Percentiles rank a stretch among this genome's conserved stretches.
Evolutionary conservation across 2,329 filamentous ascomycete species (phyloP).

Genomic region (Colletotrichum plurivorum): DNA sequence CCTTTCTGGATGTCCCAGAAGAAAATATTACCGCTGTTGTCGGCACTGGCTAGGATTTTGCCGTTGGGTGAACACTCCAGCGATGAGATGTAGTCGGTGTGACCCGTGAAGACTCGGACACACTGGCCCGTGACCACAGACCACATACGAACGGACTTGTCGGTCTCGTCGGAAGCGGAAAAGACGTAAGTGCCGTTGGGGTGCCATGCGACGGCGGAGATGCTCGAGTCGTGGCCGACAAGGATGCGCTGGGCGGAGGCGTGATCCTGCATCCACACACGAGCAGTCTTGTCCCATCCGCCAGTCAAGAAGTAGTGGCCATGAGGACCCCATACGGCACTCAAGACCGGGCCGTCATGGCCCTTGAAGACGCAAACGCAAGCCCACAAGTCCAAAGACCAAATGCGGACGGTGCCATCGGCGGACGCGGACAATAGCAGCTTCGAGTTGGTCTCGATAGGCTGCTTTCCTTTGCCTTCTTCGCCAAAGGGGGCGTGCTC

Average conservation of each 20-base stretch:
- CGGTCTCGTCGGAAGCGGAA: conserved; percentile 85
- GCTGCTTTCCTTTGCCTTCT: conserved; percentile 57
- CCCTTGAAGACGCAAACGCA: conserved; percentile 95
- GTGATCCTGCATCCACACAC: conserved; percentile 93
- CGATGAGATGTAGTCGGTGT: conserved; percentile 88
- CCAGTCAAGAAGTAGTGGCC: conserved; percentile 95
- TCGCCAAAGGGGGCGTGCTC: conserved; percentile 66
- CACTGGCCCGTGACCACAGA: conserved; percentile 88
- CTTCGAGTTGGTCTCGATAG: conserved; percentile 72
- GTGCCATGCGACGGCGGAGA: conserved; percentile 95
- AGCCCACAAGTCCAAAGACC: conserved; percentile 93
- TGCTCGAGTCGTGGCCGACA: conserved; percentile 91
- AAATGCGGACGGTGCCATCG: conserved; percentile 90
- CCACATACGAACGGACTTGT: conserved; percentile 98
- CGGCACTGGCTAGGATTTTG: conserved; percentile 90
- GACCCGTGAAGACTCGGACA: conserved; percentile 92
- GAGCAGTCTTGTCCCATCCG: conserved; percentile 90
- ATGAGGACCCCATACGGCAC: conserved; percentile 90
- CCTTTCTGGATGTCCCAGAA: conserved; percentile 96
- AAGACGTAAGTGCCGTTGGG: conserved; percentile 95
- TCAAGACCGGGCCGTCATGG: conserved; percentile 90
- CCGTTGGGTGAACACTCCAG: conserved; percentile 90
- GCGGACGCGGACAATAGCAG: conserved; percentile 89
- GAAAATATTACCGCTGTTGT: conserved; percentile 89
- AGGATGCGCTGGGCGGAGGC: conserved; percentile 90